Evolutionary conservation across 495 filamentous ascomycete genomes (phyloP).

Genomic region (Baudoinia panamericana): DNA sequence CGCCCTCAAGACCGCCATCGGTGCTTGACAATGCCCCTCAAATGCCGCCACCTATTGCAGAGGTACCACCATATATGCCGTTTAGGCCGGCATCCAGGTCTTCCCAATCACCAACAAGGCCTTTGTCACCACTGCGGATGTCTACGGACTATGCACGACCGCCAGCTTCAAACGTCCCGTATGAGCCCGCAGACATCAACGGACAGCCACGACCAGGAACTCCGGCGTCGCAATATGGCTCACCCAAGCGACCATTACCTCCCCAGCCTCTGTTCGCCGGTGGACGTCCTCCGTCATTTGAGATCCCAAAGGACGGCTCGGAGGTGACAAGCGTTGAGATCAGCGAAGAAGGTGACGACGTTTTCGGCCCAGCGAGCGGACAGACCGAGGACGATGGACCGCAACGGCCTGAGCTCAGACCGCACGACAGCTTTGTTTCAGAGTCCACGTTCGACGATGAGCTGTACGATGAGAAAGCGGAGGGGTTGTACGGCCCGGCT

Average conservation of each 20-base stretch:
- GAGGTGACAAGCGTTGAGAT: slow-evolving; percentile 42
- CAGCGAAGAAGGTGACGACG: slow-evolving; percentile 50
- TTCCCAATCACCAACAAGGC: slow-evolving; percentile 42
- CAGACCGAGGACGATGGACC: slow-evolving; percentile 18
- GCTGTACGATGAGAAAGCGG: slow-evolving; percentile 29
- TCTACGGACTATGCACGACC: slow-evolving; percentile 54
- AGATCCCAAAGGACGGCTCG: slow-evolving; percentile 38
- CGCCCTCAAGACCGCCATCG: slow-evolving; percentile 40
- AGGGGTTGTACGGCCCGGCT: slow-evolving; percentile 73
- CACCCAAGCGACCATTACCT: slow-evolving; percentile 75
- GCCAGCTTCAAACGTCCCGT: slow-evolving; percentile 53
- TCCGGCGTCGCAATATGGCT: slow-evolving; percentile 73
- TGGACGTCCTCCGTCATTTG: slow-evolving; percentile 31
- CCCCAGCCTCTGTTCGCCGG: slow-evolving; percentile 73
- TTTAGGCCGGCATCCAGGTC: slow-evolving; percentile 26
- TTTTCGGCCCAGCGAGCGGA: slow-evolving; percentile 52
- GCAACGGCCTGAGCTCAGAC: slow-evolving; percentile 36
- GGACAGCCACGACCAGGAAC: slow-evolving; percentile 84
- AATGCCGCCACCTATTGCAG: slow-evolving; percentile 42
- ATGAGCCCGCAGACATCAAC: slow-evolving; percentile 79
- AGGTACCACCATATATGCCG: slow-evolving; percentile 35
- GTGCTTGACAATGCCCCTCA: slow-evolving; percentile 41
- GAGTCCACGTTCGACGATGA: slow-evolving; percentile 55
- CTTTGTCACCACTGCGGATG: slow-evolving; percentile 61
- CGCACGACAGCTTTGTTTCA: slow-evolving; percentile 51